Percentiles rank a stretch among this genome's conserved stretches.
phyloP scores from a whole-genome alignment of 192 early-diverging fungal genomes.

The Phlyctochytrium bullatum region DNA sequence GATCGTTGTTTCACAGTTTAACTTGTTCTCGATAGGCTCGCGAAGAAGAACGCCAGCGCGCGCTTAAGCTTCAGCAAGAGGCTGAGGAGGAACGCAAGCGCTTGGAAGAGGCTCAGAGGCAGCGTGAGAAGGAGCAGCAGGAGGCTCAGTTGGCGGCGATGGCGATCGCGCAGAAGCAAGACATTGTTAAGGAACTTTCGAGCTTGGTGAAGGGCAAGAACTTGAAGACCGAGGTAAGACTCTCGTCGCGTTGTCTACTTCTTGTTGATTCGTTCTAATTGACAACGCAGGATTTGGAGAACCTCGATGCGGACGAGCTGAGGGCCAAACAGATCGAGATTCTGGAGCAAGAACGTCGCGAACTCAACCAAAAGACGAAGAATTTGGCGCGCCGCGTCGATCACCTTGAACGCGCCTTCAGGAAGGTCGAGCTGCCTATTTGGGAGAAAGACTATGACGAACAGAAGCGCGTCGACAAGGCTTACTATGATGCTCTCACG shows the following conservation, averaged over 20 bases:
- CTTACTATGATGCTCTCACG: slow-evolving; percentile 71
- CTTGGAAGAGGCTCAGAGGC: slow-evolving; percentile 78
- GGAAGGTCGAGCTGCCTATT: slow-evolving; percentile 86
- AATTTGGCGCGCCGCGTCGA: slow-evolving; percentile 76
- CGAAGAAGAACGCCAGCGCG: slow-evolving; percentile 38
- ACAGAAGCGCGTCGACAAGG: slow-evolving; percentile 82
- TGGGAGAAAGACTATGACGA: slow-evolving; percentile 87
- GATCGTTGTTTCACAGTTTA: neutral
- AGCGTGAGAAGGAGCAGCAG: slow-evolving; percentile 79
- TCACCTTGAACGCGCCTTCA: slow-evolving; percentile 90
- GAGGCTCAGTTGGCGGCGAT: slow-evolving; percentile 75
- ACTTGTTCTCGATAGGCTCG: slow-evolving; percentile 25
- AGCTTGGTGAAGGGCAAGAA: slow-evolving; percentile 49
- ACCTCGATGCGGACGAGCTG: slow-evolving; percentile 75
- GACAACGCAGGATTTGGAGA: slow-evolving; percentile 66
- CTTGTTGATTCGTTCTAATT: neutral
- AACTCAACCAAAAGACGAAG: slow-evolving; percentile 74
- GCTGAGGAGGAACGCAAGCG: slow-evolving; percentile 79
- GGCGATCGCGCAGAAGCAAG: slow-evolving; percentile 76
- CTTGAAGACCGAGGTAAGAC: slow-evolving; percentile 36
- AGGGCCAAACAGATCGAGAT: slow-evolving; percentile 84
- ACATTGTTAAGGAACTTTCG: slow-evolving; percentile 74
- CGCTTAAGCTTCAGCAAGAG: slow-evolving; percentile 68
- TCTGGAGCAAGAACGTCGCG: slow-evolving; percentile 84
- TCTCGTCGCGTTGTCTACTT: slow-evolving; percentile 3